Conservation (phyloP, 176 grass and related monocot genomes). For the Lolium perenne region DNA sequence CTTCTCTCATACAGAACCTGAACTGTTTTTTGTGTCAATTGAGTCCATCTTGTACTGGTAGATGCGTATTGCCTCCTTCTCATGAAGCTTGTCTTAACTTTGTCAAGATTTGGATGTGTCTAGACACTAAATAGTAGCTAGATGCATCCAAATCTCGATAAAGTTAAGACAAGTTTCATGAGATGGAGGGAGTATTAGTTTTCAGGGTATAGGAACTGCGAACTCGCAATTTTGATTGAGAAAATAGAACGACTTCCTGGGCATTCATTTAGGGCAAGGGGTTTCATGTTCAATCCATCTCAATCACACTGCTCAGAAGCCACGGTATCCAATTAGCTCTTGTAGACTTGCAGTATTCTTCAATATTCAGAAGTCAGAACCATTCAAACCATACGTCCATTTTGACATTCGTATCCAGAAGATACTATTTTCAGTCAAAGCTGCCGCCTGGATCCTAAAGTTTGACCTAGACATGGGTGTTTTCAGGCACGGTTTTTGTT, state of each 20-base stretch:
- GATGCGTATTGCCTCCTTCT: neutral
- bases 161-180: too few species aligned
- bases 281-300: neutral
- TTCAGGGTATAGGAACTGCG: too few species aligned
- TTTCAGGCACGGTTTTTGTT: constrained; percentile 23
- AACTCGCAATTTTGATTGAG: too few species aligned
- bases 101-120: too few species aligned
- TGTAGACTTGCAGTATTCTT: neutral
- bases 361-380: neutral
- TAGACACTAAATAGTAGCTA: too few species aligned
- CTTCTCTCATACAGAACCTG: too few species aligned
- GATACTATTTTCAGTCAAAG: constrained; percentile 22
- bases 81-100: too few species aligned
- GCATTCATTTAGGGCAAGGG: neutral
- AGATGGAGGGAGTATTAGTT: too few species aligned
- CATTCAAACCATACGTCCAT: neutral
- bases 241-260: neutral
- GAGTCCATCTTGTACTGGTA: neutral
- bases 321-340: neutral
- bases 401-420: neutral
- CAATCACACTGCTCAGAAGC: neutral
- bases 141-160: too few species aligned
- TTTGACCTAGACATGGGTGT: neutral
- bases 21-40: too few species aligned
- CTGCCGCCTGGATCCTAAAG: neutral